Conservation (phyloP, 2,329 filamentous ascomycete species). For the Verticillium longisporum region DNA sequence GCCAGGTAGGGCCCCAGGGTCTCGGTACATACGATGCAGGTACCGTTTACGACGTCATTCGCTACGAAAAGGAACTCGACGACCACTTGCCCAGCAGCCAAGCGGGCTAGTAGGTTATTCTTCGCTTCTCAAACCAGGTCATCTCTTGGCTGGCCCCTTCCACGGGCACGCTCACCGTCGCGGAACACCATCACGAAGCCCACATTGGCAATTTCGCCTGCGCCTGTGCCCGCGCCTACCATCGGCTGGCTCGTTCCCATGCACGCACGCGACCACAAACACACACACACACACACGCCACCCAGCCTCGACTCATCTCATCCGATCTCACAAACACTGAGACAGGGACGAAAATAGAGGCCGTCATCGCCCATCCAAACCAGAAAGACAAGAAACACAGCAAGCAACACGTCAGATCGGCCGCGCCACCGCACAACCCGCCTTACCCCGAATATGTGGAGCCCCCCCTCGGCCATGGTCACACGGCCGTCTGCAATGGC, state of each 20-base stretch:
- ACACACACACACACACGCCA: neutral
- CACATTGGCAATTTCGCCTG: neutral
- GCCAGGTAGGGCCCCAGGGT: neutral
- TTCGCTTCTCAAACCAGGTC: neutral
- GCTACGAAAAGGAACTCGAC: neutral
- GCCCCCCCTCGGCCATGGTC: too few relatives aligned
- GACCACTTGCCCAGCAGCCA: neutral
- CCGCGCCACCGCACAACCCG: too few relatives aligned
- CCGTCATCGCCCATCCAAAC: neutral
- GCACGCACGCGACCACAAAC: neutral
- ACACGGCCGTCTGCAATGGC: too few relatives aligned
- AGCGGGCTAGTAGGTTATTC: neutral
- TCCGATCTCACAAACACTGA: neutral
- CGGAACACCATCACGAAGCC: neutral
- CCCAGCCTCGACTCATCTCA: neutral
- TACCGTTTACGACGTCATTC: neutral
- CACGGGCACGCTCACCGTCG: too few relatives aligned
- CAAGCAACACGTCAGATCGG: too few relatives aligned
- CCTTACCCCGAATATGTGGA: too few relatives aligned
- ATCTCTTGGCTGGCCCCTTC: neutral
- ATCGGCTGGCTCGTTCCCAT: neutral
- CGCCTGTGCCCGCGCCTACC: neutral
- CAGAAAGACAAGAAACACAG: too few relatives aligned
- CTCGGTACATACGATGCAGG: neutral
- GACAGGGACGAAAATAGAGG: too few relatives aligned